phyloP scores from a whole-genome alignment of 768 basidiomycete species.

The Panaeolus cyanescens region DNA sequence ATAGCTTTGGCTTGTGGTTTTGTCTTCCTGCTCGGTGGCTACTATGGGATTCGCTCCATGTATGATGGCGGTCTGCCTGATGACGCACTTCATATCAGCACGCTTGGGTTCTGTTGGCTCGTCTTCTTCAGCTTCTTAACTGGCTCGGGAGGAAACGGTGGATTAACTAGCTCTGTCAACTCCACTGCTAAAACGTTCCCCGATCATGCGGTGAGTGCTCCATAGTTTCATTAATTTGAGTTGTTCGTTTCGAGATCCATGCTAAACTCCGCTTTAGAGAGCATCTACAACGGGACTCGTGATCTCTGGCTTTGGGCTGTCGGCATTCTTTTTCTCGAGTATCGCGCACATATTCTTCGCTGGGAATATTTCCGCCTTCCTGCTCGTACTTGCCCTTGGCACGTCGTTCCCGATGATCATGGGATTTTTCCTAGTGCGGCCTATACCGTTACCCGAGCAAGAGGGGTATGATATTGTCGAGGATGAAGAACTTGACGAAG shows the following conservation, averaged over 20 bases:
- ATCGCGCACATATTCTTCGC: slow-evolving; percentile 73
- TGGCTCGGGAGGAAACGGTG: slow-evolving; percentile 77
- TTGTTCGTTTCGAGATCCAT: background rate
- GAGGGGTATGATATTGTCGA: slow-evolving; percentile 24
- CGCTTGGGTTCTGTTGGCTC: slow-evolving; percentile 49
- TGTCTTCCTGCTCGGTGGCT: slow-evolving; percentile 65
- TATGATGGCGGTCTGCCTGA: slow-evolving; percentile 55
- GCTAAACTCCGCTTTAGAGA: slow-evolving; percentile 43
- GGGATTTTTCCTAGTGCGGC: slow-evolving; percentile 74
- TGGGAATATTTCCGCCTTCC: slow-evolving; percentile 76
- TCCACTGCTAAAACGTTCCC: slow-evolving; percentile 84
- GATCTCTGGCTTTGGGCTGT: slow-evolving; percentile 86
- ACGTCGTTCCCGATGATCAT: slow-evolving; percentile 79
- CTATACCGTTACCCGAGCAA: slow-evolving; percentile 57
- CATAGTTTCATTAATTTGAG: background rate
- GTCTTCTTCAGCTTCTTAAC: slow-evolving; percentile 69
- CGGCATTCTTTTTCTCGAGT: slow-evolving; percentile 87
- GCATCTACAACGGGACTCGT: slow-evolving; percentile 79
- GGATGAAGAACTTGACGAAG: slow-evolving; percentile 17
- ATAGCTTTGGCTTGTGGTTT: slow-evolving; percentile 64
- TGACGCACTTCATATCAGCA: slow-evolving; percentile 36
- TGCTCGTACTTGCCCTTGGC: slow-evolving; percentile 75
- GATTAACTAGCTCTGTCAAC: slow-evolving; percentile 72
- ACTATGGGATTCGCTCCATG: slow-evolving; percentile 70
- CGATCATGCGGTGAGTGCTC: slow-evolving; percentile 63